Evolutionary conservation across 139 green algal species (phyloP).

Genomic region (Spirogloea muscicola): DNA sequence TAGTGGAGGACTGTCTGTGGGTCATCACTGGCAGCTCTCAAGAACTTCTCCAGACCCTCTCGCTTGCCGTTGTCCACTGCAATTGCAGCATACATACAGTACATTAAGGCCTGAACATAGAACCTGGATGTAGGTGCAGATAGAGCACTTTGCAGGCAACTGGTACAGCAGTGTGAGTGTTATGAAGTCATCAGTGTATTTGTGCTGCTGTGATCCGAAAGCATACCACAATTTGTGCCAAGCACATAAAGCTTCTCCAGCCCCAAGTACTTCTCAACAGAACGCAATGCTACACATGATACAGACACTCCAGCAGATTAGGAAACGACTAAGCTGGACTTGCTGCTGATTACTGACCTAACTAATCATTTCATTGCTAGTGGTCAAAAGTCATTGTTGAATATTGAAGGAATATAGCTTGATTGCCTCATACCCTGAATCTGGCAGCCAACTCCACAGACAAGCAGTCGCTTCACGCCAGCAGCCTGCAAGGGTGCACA

Average conservation of each 20-base stretch:
- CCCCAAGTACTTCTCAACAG: slow-evolving; percentile 78
- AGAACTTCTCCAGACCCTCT: slow-evolving; percentile 82
- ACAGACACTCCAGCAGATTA: too few relatives aligned
- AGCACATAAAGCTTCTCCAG: slow-evolving; percentile 94
- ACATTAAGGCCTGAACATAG: slow-evolving; percentile 70
- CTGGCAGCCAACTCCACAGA: slow-evolving; percentile 71
- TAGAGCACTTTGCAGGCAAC: background rate
- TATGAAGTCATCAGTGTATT: background rate
- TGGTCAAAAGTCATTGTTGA: too few relatives aligned
- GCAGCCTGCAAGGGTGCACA: slow-evolving; percentile 41
- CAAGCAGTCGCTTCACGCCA: slow-evolving; percentile 76
- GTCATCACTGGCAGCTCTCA: slow-evolving; percentile 67
- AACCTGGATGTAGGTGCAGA: background rate
- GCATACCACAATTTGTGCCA: slow-evolving; percentile 58
- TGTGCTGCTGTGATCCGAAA: background rate
- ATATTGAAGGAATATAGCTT: too few relatives aligned
- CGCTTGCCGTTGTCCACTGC: slow-evolving; percentile 79
- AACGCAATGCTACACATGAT: slow-evolving; percentile 81
- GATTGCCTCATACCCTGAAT: slow-evolving; percentile 20
- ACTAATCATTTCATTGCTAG: too few relatives aligned
- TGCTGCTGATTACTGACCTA: too few relatives aligned
- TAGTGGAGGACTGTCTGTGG: slow-evolving; percentile 81
- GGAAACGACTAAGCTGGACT: too few relatives aligned
- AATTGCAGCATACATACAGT: slow-evolving; percentile 8
- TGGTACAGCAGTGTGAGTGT: background rate